Percentiles rank a stretch among this genome's conserved stretches.
These are phyloP conservation scores for Cryphonectria nitschkei DNA, from an alignment of 2,329 filamentous ascomycete genomes.

Conservation along the genomic window DNA sequence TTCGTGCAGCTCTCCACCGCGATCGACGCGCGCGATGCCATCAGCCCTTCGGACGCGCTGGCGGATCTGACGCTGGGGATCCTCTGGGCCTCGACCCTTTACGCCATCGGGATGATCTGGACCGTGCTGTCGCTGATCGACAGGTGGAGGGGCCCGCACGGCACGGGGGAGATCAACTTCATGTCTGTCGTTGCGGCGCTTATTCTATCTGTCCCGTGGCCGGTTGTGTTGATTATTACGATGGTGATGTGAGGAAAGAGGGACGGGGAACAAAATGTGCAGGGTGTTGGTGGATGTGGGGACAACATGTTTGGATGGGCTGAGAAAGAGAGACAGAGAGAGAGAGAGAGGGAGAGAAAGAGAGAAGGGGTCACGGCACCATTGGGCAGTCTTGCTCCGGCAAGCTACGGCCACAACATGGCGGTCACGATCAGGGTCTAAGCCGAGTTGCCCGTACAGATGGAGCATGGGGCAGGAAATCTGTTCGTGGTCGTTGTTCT, in stretches of 20 bases:
- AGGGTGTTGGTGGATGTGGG: not conserved
- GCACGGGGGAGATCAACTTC: conserved; percentile 29
- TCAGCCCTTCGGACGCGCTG: conserved; percentile 27
- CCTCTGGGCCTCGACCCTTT: conserved; percentile 30
- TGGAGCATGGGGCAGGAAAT: not conserved
- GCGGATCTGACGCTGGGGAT: conserved; percentile 31
- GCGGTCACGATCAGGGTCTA: not conserved
- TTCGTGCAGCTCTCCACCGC: conserved; percentile 18
- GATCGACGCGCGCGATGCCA: not conserved
- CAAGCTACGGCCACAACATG: not conserved
- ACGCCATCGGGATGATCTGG: conserved; percentile 35
- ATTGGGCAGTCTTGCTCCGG: not conserved
- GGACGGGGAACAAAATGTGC: not conserved
- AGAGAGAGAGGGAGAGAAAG: not conserved
- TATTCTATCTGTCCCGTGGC: conserved; percentile 32
- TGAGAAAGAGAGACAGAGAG: not conserved
- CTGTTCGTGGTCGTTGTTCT: not conserved
- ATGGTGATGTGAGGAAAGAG: not conserved
- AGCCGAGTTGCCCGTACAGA: not conserved
- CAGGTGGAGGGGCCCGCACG: conserved; percentile 35
- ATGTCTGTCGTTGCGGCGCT: conserved; percentile 30
- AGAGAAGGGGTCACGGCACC: not conserved
- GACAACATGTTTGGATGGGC: not conserved
- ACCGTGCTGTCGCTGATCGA: conserved; percentile 34
- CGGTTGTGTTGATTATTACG: conserved; percentile 31